Evolutionary conservation across 1,139 yeast species (phyloP), one percentile per base, ranked within the genome.

Genomic region (Yamadazyma triangularis): DNA sequence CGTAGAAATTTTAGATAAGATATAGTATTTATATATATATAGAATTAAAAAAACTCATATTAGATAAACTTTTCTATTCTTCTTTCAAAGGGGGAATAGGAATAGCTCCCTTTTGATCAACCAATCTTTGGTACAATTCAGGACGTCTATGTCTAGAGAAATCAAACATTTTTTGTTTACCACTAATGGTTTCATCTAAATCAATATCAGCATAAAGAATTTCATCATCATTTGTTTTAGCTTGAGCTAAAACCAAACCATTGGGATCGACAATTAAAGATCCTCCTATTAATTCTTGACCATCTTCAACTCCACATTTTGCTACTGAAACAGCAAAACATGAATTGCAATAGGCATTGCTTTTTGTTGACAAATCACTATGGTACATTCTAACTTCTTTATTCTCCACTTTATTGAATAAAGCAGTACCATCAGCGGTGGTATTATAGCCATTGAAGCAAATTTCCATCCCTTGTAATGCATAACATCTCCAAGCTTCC

Each of bases 401-500:
- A 40, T 39, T 44, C 33, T 48, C 52, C 16, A 34, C 41, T 21
- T 35, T 35, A 23, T 34, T 34, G 26, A 37, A 37, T 13, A 37
- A 28, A 3, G 34, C 44, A 6, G 48, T 42, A 15, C 57, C 59
- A 32, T 53, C 50, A 3, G 55, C 47, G 18, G 59, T 48, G 14
- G 60, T 53, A 36, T 53, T 55, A 35, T 52, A 55, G 4, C 60
- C 60, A 27, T 45, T 51, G 24, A 55, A 23, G 30, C 56, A 53
- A 9, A 55, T 28, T 24, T 55, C 60, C 51, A 52, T 51, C 7
- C 60, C 60, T 40, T 54, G 60, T 6, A 55, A 36, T 10, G 55
- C 59, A 26, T 51, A 53, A 24, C 42, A 33, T 44, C 63, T 55
- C 64, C 64, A 58, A 9, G 62, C 58, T 34, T 58, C 64, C 4